These are phyloP conservation scores for Aureobasidium sp. DNA, from an alignment of 2,329 filamentous ascomycete genomes.

Conservation along the genomic window DNA sequence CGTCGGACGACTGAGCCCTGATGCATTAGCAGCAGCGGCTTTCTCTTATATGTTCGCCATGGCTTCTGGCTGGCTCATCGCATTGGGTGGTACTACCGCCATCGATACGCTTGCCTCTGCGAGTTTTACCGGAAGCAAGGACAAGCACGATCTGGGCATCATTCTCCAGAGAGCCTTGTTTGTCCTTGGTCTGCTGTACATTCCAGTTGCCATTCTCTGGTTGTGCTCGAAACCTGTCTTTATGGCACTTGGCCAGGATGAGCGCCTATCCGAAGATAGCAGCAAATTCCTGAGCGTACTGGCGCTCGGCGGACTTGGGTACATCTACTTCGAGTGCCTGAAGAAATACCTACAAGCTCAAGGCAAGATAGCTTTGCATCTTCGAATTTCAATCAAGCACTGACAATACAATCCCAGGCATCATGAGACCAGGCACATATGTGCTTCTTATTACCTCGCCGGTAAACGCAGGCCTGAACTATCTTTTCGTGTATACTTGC, in stretches of 20 bases:
- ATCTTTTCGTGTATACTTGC: conserved; percentile 64
- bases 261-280: conserved; percentile 65
- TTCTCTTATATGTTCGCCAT: conserved; percentile 94
- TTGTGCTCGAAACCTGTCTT: conserved; percentile 67
- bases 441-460: conserved; percentile 54
- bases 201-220: conserved; percentile 67
- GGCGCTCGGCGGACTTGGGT: conserved; percentile 74
- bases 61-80: conserved; percentile 80
- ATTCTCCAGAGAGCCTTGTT: conserved; percentile 69
- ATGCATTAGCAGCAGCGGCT: conserved; percentile 71
- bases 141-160: conserved; percentile 70
- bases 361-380: conserved; percentile 29
- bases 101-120: conserved; percentile 78
- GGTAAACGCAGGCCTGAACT: conserved; percentile 50
- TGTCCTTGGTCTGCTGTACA: conserved; percentile 63
- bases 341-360: conserved; percentile 53
- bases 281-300: conserved; percentile 64
- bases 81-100: conserved; percentile 75
- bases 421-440: conserved; percentile 58
- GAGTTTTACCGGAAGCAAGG: conserved; percentile 70
- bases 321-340: conserved; percentile 79
- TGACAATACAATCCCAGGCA: conserved; percentile 33
- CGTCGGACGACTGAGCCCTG: conserved; percentile 68
- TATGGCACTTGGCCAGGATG: conserved; percentile 64
- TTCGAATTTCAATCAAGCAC: neutral